Conservation (phyloP, 1,284 basidiomycete species). For the Papiliotrema laurentii region DNA sequence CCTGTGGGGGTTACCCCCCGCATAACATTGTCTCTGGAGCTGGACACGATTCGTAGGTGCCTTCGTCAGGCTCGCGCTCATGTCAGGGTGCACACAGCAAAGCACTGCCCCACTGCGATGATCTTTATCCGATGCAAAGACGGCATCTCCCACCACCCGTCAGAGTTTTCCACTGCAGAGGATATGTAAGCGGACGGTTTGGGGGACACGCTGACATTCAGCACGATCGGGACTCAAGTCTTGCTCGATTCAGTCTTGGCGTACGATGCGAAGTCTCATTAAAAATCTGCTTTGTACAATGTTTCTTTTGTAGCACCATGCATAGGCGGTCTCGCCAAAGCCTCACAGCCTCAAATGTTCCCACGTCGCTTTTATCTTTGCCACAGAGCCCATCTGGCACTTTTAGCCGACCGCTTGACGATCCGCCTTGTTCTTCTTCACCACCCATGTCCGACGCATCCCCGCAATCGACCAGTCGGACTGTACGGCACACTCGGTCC, state of each 20-base stretch:
- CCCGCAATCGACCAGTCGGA: too few relatives aligned
- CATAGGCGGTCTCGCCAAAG: too few relatives aligned
- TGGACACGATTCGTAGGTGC: slow-evolving; percentile 24
- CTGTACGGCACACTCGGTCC: too few relatives aligned
- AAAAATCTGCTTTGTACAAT: too few relatives aligned
- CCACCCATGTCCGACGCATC: too few relatives aligned
- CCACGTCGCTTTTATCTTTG: too few relatives aligned
- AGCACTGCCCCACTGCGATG: slow-evolving; percentile 26
- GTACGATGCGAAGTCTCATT: too few relatives aligned
- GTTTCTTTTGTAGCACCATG: too few relatives aligned
- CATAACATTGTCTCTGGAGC: slow-evolving; percentile 14
- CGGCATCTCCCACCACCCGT: slow-evolving; percentile 29
- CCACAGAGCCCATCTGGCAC: too few relatives aligned
- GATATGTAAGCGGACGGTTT: slow-evolving; percentile 7
- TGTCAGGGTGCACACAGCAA: slow-evolving; percentile 11
- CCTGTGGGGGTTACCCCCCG: slow-evolving; percentile 9
- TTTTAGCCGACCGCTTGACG: too few relatives aligned
- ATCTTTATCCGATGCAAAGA: slow-evolving; percentile 32
- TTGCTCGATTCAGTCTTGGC: not conserved
- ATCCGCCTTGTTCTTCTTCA: too few relatives aligned
- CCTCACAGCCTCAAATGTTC: too few relatives aligned
- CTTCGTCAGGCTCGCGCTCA: not conserved
- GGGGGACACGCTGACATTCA: not conserved
- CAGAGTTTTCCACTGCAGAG: slow-evolving; percentile 26
- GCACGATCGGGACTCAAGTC: not conserved